A percentile compares a stretch with the other conserved stretches of the same genome.
These are phyloP conservation scores for Amphibolis antarctica DNA, from an alignment of 106 monocot genomes.

Conservation along the genomic window DNA sequence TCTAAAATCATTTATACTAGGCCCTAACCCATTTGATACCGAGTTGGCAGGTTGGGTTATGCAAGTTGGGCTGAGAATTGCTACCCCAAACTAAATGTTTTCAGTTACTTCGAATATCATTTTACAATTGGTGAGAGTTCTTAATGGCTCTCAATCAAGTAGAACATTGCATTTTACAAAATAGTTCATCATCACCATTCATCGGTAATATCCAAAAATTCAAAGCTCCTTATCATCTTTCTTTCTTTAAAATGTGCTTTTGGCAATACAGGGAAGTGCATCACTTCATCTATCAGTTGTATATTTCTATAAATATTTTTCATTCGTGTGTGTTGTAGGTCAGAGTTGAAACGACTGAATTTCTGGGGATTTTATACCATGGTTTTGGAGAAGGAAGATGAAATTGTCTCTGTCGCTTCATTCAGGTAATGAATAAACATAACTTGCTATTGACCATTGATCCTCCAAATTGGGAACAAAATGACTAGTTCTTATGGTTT, in stretches of 20 bases:
- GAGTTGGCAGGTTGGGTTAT: no score
- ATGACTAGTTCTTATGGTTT: neutral
- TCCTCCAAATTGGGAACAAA: neutral
- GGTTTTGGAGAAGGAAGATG: constrained; percentile 53
- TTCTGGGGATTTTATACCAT: constrained; percentile 84
- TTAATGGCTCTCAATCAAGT: neutral
- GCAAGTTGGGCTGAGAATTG: neutral
- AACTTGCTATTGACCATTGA: neutral
- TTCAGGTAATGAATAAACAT: constrained; percentile 34
- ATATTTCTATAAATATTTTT: neutral
- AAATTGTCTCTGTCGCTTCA: constrained; percentile 49
- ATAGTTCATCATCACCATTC: neutral
- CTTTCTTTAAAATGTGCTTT: neutral
- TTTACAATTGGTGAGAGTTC: neutral
- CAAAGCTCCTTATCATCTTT: no score
- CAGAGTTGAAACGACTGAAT: constrained; percentile 53
- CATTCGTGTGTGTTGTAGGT: constrained; percentile 22
- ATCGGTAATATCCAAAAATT: no score
- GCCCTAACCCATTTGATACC: no score
- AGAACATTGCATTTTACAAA: neutral
- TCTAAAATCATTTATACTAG: no score
- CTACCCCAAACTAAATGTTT: neutral
- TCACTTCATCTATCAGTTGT: neutral
- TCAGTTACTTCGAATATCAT: neutral
- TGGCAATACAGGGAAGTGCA: neutral